Percentiles rank a stretch among this genome's conserved stretches.
phyloP scores from a whole-genome alignment of 345 rosid species.

The Turnera subulata region DNA sequence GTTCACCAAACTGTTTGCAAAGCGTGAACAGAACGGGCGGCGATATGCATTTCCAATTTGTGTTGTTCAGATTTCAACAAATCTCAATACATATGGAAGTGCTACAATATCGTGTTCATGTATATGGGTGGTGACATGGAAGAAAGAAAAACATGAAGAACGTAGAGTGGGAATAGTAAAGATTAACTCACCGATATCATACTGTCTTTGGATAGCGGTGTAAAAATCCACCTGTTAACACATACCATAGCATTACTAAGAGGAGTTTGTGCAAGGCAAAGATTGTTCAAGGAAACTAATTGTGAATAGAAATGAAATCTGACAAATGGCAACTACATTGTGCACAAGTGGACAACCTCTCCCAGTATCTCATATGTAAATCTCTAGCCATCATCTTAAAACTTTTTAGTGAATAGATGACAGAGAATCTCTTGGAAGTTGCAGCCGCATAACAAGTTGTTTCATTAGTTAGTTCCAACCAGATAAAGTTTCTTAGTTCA shows the following conservation, averaged over 20 bases:
- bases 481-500: too few species aligned
- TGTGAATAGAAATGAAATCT: not conserved
- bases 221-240: conserved; percentile 74
- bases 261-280: not conserved
- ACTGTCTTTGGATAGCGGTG: conserved; percentile 70
- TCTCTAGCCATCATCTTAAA: not conserved
- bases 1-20: too few species aligned
- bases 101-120: too few species aligned
- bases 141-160: not conserved
- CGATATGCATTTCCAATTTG: too few species aligned
- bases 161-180: not conserved
- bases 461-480: too few species aligned
- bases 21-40: too few species aligned
- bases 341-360: not conserved
- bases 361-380: not conserved
- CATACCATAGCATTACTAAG: conserved; percentile 9
- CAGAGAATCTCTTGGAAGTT: too few species aligned
- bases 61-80: too few species aligned
- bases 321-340: not conserved
- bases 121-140: not conserved
- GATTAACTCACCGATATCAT: conserved; percentile 59
- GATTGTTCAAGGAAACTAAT: not conserved
- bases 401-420: not conserved
- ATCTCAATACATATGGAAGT: too few species aligned
- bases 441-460: too few species aligned